Base-by-base conservation (phyloP, 1,284 basidiomycete species). In the Apiotrichum sp. region DNA sequence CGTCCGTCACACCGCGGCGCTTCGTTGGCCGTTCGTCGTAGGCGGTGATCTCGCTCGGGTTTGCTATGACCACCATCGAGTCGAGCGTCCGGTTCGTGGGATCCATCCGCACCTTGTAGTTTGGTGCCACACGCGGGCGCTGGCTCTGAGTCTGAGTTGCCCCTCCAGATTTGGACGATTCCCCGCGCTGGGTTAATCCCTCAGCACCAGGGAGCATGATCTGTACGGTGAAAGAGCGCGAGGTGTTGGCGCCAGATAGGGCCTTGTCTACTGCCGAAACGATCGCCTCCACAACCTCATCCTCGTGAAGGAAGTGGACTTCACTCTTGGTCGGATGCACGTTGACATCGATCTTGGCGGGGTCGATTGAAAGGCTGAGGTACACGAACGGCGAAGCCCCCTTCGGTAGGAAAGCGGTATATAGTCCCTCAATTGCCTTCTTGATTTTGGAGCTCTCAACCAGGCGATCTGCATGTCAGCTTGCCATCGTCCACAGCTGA, bases 281-380 rank as follows among this genome's bases (percentile, higher is more conserved):
- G 48, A 98, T 84, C 6, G 78, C 79, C 63, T 92, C 86, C 4
- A 88, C 86, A 64, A 98, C 90, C 11, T 81, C 81, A 53, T 98
- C 96, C 72, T 98, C 92, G 63, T 97, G 84, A 53, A 98, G 77
- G 67, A 98, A 98, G 64, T 93, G 90, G 0, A 97, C 92, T 73
- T 98, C 93, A 40, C 88, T 87, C 74, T 99, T 98, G 1, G 96
- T 98, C 0, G 96, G 96, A 72, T 98, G 95, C 0, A 98, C 93
- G 66, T 98, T 98, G 56, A 98, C 93, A 68, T 99, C 96, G 9
- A 99, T 86, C 34, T 88, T 86, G 38, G 84, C 82, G 0, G 93
- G 91, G 56, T 92, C 85, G 62, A 98, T 86, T 36, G 86, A 79
- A 39, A 98, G 76, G 62, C 90, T 91, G 50, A 98, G 79, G 71